Evolutionary conservation across 2,329 filamentous ascomycete species (phyloP).

Genomic region (Conoideocrella luteorostrata): DNA sequence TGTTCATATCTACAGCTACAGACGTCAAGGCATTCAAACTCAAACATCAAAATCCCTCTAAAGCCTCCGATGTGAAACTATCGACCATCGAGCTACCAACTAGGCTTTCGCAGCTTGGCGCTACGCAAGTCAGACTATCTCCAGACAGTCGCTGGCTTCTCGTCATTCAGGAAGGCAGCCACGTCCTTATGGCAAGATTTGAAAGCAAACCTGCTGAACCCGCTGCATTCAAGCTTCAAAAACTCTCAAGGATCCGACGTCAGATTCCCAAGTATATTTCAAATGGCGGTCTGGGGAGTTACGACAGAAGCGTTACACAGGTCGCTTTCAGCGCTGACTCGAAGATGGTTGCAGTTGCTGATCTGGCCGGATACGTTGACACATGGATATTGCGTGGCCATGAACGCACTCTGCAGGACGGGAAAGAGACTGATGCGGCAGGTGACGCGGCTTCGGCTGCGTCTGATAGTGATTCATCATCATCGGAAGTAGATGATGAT

Average conservation of each 20-base stretch:
- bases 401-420: constrained; percentile 21
- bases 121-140: constrained; percentile 63
- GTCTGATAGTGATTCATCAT: constrained; percentile 34
- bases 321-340: constrained; percentile 75
- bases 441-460: constrained; percentile 27
- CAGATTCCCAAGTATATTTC: constrained; percentile 47
- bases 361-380: constrained; percentile 80
- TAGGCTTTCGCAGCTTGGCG: constrained; percentile 53
- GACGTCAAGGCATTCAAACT: constrained; percentile 75
- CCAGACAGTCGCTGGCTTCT: constrained; percentile 65
- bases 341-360: constrained; percentile 69
- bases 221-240: constrained; percentile 32
- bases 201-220: constrained; percentile 12
- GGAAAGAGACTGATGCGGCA: constrained; percentile 23
- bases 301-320: constrained; percentile 70
- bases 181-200: constrained; percentile 40
- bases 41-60: constrained; percentile 41
- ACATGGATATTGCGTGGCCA: constrained; percentile 66
- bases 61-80: constrained; percentile 58
- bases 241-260: constrained; percentile 46
- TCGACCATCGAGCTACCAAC: constrained; percentile 61
- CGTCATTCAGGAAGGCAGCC: constrained; percentile 55
- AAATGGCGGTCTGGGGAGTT: constrained; percentile 64
- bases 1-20: constrained; percentile 69
- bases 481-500: constrained; percentile 34